Conservation (phyloP, 2,329 filamentous ascomycete species). For the Fusarium sp. region DNA sequence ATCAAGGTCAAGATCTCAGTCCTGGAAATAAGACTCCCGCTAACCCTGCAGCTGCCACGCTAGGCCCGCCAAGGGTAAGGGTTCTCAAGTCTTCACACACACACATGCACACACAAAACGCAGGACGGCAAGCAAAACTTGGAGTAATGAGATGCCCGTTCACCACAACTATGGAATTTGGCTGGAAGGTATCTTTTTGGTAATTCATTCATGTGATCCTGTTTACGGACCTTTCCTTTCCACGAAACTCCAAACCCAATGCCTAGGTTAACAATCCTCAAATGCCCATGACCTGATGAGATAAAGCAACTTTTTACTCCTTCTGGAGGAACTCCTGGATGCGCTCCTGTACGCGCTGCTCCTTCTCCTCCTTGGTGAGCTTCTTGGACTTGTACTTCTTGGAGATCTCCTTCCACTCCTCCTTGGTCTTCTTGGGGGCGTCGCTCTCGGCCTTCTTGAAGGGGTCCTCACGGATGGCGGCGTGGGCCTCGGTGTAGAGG, state of each 20-base stretch:
- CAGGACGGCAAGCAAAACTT: conserved; percentile 20
- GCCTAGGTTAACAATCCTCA: conserved; percentile 47
- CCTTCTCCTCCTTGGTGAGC: conserved; percentile 85
- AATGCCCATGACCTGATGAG: conserved; percentile 39
- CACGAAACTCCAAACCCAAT: conserved; percentile 55
- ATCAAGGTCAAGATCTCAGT: neutral
- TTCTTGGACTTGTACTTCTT: conserved; percentile 86
- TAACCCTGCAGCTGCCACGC: neutral
- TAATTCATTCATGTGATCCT: conserved; percentile 53
- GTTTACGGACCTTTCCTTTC: conserved; percentile 49
- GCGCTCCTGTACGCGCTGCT: conserved; percentile 86
- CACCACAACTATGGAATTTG: conserved; percentile 46
- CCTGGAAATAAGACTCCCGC: neutral
- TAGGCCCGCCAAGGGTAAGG: conserved; percentile 1
- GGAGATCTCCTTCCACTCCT: conserved; percentile 94
- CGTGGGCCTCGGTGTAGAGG: conserved; percentile 93
- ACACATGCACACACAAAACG: neutral
- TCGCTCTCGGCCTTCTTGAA: conserved; percentile 88
- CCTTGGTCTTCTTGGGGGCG: conserved; percentile 93
- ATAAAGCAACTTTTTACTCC: conserved; percentile 49
- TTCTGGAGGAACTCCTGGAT: conserved; percentile 81
- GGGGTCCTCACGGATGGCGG: conserved; percentile 96
- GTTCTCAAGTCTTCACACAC: neutral
- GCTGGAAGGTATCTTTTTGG: conserved; percentile 50
- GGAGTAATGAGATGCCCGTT: conserved; percentile 45